phyloP scores from a whole-genome alignment of 257 asterid species.

The Echites panduratus region DNA sequence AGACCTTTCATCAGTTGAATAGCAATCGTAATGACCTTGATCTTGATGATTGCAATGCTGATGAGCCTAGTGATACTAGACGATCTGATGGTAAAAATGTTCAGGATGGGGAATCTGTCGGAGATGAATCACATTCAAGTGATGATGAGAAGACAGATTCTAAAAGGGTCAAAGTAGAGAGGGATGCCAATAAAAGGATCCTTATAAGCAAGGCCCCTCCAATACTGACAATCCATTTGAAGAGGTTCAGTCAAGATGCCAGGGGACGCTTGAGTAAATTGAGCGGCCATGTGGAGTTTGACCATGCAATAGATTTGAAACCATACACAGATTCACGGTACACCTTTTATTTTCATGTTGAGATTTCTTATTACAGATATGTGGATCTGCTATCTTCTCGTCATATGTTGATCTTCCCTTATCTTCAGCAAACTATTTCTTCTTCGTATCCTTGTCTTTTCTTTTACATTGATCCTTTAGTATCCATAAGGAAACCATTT shows the following conservation, averaged over 20 bases:
- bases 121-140: conserved; percentile 34
- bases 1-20: conserved; percentile 14
- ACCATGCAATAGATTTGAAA: conserved; percentile 56
- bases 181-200: conserved; percentile 83
- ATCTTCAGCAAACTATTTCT: neutral
- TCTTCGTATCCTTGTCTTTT: neutral
- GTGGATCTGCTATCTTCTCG: neutral
- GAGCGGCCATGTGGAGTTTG: conserved; percentile 75
- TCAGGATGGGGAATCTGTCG: conserved; percentile 22
- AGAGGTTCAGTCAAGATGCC: conserved; percentile 85
- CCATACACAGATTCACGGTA: conserved; percentile 80
- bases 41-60: conserved; percentile 13
- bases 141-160: conserved; percentile 37
- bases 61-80: conserved; percentile 15
- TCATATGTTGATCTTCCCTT: neutral
- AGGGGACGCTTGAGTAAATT: conserved; percentile 82
- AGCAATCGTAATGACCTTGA: conserved; percentile 19
- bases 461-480: neutral
- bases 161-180: conserved; percentile 60
- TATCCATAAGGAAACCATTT: neutral
- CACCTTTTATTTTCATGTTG: conserved; percentile 5
- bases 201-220: conserved; percentile 68
- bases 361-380: neutral
- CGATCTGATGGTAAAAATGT: conserved; percentile 24
- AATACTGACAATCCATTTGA: conserved; percentile 70